Percentiles rank a stretch among this genome's conserved stretches.
Evolutionary conservation across 2,329 filamentous ascomycete genomes (phyloP).

Genomic region (Phaeosphaeriaceae sp.): DNA sequence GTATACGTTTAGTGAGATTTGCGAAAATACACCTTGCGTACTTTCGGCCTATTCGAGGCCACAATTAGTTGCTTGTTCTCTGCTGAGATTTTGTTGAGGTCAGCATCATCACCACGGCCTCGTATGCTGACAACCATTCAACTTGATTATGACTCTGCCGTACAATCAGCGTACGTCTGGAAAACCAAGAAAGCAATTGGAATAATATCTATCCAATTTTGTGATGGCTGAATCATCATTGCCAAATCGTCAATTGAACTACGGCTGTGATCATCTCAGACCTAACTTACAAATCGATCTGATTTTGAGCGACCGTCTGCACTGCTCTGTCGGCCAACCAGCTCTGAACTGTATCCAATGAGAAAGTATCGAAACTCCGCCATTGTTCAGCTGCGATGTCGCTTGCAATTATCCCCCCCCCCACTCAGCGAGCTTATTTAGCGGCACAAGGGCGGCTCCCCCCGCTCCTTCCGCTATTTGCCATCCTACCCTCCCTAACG

Average conservation of each 20-base stretch:
- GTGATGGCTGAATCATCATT: background rate
- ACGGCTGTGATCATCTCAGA: too few relatives aligned
- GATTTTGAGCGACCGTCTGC: background rate
- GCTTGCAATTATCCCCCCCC: background rate
- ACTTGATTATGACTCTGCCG: background rate
- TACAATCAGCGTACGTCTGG: background rate
- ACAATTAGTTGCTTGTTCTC: background rate
- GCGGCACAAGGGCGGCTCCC: background rate
- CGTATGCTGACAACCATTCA: background rate
- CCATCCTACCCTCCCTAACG: background rate
- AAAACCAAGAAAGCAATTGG: background rate
- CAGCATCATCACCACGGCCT: background rate
- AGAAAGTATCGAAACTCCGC: background rate
- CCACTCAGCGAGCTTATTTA: background rate
- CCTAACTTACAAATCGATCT: too few relatives aligned
- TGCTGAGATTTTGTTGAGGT: background rate
- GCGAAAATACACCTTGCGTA: background rate
- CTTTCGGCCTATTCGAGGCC: background rate
- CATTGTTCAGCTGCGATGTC: background rate
- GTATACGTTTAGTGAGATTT: background rate
- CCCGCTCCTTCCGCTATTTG: conserved; percentile 4
- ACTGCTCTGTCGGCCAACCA: background rate
- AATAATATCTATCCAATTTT: too few relatives aligned
- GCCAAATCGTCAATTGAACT: too few relatives aligned
- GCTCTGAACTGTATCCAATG: background rate